Conservation (phyloP, 2,329 filamentous ascomycete species). For the Cordyceps cateniannulata region DNA sequence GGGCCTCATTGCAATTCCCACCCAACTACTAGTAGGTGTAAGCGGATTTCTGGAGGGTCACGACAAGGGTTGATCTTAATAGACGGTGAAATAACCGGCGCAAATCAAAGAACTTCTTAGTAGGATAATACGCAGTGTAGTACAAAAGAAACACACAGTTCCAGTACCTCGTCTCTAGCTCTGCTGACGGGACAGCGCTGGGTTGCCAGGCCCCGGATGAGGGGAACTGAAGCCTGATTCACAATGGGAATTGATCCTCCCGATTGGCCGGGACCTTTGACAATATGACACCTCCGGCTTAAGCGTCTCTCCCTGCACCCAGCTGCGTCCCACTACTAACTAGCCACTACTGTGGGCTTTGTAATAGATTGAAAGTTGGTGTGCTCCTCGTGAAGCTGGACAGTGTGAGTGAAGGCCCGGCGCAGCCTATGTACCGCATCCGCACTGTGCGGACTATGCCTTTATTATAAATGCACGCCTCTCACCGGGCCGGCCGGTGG, state of each 20-base stretch:
- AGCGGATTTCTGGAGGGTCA: background rate
- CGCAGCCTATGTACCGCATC: background rate
- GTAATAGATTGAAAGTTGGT: background rate
- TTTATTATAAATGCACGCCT: background rate
- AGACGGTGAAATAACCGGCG: constrained; percentile 1
- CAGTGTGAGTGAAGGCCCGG: background rate
- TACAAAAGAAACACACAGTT: background rate
- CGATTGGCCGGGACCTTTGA: background rate
- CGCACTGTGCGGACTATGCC: constrained; percentile 9
- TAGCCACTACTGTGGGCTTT: background rate
- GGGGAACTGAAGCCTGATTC: background rate
- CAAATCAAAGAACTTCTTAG: background rate
- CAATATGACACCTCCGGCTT: background rate
- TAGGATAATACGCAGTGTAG: constrained; percentile 9
- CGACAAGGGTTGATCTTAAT: constrained; percentile 3
- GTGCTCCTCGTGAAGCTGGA: background rate
- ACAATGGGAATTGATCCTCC: background rate
- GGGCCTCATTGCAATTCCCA: background rate
- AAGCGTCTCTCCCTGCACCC: background rate
- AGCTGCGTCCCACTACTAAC: background rate
- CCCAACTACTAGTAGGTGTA: background rate
- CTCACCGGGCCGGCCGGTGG: background rate
- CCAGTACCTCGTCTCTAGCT: background rate
- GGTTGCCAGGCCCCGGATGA: background rate
- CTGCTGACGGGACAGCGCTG: background rate